Conservation (phyloP, 768 basidiomycete species). For the Tremella yokohamensis region DNA sequence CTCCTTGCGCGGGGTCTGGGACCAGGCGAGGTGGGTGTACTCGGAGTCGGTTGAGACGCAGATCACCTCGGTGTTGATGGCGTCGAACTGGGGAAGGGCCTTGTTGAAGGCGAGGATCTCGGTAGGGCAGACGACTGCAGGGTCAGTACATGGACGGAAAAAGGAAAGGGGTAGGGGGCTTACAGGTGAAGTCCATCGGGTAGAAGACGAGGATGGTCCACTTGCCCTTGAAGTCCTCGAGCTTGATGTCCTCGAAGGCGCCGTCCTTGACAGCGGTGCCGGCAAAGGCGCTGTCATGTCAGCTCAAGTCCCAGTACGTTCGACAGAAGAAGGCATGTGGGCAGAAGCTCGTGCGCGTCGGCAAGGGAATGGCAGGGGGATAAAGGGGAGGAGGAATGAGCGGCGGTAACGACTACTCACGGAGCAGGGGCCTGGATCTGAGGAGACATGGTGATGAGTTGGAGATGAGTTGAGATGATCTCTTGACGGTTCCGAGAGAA, state of each 20-base stretch:
- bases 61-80: slow-evolving; percentile 70
- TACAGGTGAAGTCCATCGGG: slow-evolving; percentile 66
- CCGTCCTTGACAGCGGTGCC: slow-evolving; percentile 69
- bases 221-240: slow-evolving; percentile 71
- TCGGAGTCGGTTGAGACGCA: slow-evolving; percentile 89
- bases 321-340: too few relatives aligned
- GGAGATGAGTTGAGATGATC: too few relatives aligned
- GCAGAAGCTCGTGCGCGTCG: not conserved
- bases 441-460: slow-evolving; percentile 24
- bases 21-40: slow-evolving; percentile 73
- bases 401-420: slow-evolving; percentile 19
- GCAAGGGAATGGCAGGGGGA: not conserved
- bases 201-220: slow-evolving; percentile 96
- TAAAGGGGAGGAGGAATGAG: not conserved
- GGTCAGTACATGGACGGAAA: not conserved
- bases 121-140: slow-evolving; percentile 66
- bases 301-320: not conserved
- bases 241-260: slow-evolving; percentile 70
- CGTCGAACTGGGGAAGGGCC: slow-evolving; percentile 69
- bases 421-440: slow-evolving; percentile 78
- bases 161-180: not conserved
- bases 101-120: slow-evolving; percentile 95
- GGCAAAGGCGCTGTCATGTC: slow-evolving; percentile 19
- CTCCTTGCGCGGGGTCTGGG: slow-evolving; percentile 71
- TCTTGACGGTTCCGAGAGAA: not conserved